Percentiles rank a stretch among this genome's conserved stretches.
Evolutionary conservation across 139 green algal species (phyloP).

Genomic region (Pleodorina starrii): DNA sequence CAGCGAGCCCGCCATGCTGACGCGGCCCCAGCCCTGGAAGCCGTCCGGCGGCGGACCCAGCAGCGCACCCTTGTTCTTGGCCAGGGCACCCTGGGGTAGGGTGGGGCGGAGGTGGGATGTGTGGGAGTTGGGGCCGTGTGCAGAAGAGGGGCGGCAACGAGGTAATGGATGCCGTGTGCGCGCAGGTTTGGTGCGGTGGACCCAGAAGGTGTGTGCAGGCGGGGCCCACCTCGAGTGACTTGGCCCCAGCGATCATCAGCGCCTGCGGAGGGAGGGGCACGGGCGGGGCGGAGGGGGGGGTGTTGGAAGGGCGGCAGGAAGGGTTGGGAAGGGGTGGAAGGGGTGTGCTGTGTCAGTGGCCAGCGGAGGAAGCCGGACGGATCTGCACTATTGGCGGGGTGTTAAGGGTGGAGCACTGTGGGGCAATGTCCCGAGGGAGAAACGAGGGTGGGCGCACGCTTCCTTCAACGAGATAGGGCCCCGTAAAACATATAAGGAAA

Average conservation of each 20-base stretch:
- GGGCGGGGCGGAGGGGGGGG: neutral
- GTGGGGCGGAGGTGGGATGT: neutral
- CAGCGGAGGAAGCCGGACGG: neutral
- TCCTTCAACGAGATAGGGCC: too few relatives aligned
- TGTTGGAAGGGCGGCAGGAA: neutral
- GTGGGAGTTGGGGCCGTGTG: neutral
- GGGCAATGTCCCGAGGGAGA: neutral
- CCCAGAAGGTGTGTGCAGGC: neutral
- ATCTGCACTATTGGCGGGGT: neutral
- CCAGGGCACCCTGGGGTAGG: neutral
- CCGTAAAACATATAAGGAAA: too few relatives aligned
- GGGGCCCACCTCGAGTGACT: neutral
- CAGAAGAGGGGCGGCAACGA: neutral
- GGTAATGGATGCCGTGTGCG: neutral
- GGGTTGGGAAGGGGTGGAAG: neutral
- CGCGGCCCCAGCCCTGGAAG: slow-evolving; percentile 45
- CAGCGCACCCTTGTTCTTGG: neutral
- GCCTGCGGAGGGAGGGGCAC: neutral
- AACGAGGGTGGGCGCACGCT: neutral
- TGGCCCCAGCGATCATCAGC: neutral
- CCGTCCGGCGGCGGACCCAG: slow-evolving; percentile 16
- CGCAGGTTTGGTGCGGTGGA: neutral
- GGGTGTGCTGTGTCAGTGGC: neutral
- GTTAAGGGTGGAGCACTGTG: neutral
- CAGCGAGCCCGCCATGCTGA: slow-evolving; percentile 33